A percentile compares a stretch with the other conserved stretches of the same genome.
These are phyloP conservation scores for Tuber microsphaerosporum DNA, from an alignment of 495 filamentous ascomycete species.

Conservation along the genomic window DNA sequence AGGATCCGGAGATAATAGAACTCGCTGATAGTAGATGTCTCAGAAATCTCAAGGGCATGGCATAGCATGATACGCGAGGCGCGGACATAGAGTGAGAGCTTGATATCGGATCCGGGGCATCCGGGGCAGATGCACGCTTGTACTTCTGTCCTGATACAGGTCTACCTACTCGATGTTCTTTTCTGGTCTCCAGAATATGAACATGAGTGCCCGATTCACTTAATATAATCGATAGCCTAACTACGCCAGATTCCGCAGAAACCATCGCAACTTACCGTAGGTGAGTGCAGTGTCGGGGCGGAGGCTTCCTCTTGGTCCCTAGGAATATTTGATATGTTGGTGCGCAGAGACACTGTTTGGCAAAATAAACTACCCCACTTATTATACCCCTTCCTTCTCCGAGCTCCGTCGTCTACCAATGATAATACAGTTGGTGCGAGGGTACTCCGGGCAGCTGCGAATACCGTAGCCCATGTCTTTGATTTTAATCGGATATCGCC, in stretches of 20 bases:
- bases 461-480: neutral
- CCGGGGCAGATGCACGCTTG: too few species aligned
- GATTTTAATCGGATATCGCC: neutral
- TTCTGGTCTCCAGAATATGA: too few species aligned
- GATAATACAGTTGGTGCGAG: neutral
- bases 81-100: neutral
- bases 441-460: neutral
- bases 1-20: too few species aligned
- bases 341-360: too few species aligned
- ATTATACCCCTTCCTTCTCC: neutral
- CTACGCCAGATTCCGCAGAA: neutral
- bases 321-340: neutral
- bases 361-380: neutral
- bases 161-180: neutral
- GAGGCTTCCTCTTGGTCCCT: too few species aligned
- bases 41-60: neutral
- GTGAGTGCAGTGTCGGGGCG: too few species aligned
- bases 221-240: neutral
- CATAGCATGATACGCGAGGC: neutral
- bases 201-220: neutral
- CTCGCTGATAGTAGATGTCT: too few species aligned
- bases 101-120: neutral
- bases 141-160: neutral
- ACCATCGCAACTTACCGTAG: neutral
- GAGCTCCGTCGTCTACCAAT: neutral